These are phyloP conservation scores for Globisporangium sylvaticum DNA, from an alignment of 352 stramenopile genomes.

Conservation along the genomic window DNA sequence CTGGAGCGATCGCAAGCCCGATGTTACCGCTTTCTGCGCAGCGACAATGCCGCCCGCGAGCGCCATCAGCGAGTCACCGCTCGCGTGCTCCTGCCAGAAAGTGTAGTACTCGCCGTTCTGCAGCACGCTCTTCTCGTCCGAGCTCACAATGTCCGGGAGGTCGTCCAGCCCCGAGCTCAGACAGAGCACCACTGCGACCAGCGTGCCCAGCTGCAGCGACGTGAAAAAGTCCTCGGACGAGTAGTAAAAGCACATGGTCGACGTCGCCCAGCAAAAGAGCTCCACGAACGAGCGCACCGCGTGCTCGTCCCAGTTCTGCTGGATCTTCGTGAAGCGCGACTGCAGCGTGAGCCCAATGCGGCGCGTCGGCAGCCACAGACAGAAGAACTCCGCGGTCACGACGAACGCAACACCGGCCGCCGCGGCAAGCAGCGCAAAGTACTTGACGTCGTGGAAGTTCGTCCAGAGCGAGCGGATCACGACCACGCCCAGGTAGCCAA, in stretches of 20 bases:
- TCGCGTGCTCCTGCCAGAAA: constrained; percentile 54
- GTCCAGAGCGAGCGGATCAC: constrained; percentile 58
- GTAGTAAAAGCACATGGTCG: constrained; percentile 59
- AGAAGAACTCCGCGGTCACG: constrained; percentile 72
- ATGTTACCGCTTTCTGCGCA: constrained; percentile 28
- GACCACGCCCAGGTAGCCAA: constrained; percentile 68
- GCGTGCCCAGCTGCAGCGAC: constrained; percentile 51
- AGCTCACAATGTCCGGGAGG: constrained; percentile 49
- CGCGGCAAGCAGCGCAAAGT: constrained; percentile 61
- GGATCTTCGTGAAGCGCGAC: constrained; percentile 61
- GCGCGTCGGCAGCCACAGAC: constrained; percentile 71
- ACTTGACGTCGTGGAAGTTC: constrained; percentile 68
- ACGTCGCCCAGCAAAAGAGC: constrained; percentile 57
- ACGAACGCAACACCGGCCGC: constrained; percentile 70
- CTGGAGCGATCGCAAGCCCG: constrained; percentile 24
- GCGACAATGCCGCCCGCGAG: constrained; percentile 37
- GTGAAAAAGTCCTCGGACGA: constrained; percentile 44
- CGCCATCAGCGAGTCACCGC: constrained; percentile 42
- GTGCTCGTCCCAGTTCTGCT: constrained; percentile 60
- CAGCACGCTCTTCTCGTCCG: constrained; percentile 20
- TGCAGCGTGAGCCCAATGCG: constrained; percentile 69
- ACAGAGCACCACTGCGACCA: constrained; percentile 48
- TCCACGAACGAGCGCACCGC: constrained; percentile 46
- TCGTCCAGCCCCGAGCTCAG: constrained; percentile 54
- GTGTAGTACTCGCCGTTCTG: constrained; percentile 31